Evolutionary conservation across 2,329 filamentous ascomycete species (phyloP).

Genomic region (Elsinoe batatas): DNA sequence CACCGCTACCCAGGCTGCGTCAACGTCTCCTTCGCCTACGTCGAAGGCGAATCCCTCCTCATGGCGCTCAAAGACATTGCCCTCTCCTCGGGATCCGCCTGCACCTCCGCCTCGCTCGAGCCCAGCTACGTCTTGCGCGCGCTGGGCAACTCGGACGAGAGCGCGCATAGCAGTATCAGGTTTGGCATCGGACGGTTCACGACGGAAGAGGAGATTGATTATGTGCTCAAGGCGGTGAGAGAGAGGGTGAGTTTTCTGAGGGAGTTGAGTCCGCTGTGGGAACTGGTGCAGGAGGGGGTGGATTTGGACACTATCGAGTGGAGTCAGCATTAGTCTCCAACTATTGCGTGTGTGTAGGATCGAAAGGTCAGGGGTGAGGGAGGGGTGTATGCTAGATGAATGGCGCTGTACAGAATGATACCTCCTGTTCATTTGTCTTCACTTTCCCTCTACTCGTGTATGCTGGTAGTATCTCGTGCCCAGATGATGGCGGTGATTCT

Average conservation of each 20-base stretch:
- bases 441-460: too few relatives aligned
- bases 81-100: constrained; percentile 89
- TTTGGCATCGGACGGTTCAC: constrained; percentile 98
- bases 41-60: constrained; percentile 92
- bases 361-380: not conserved
- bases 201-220: constrained; percentile 90
- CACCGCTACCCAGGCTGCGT: constrained; percentile 93
- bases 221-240: constrained; percentile 86
- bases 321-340: constrained; percentile 78
- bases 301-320: constrained; percentile 95
- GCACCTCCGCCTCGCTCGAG: constrained; percentile 91
- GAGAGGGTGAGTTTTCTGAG: constrained; percentile 87
- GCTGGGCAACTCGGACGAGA: constrained; percentile 92
- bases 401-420: too few relatives aligned
- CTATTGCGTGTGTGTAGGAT: too few relatives aligned
- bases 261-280: constrained; percentile 93
- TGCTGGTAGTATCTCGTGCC: too few relatives aligned
- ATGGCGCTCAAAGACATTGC: constrained; percentile 99
- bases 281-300: constrained; percentile 92
- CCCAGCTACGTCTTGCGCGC: constrained; percentile 93
- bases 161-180: constrained; percentile 91
- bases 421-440: too few relatives aligned
- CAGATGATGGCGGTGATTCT: too few relatives aligned
- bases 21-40: constrained; percentile 96
- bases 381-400: too few relatives aligned